phyloP scores from a whole-genome alignment of 164 flowering plant genomes.

The Tetracentron sinense region DNA sequence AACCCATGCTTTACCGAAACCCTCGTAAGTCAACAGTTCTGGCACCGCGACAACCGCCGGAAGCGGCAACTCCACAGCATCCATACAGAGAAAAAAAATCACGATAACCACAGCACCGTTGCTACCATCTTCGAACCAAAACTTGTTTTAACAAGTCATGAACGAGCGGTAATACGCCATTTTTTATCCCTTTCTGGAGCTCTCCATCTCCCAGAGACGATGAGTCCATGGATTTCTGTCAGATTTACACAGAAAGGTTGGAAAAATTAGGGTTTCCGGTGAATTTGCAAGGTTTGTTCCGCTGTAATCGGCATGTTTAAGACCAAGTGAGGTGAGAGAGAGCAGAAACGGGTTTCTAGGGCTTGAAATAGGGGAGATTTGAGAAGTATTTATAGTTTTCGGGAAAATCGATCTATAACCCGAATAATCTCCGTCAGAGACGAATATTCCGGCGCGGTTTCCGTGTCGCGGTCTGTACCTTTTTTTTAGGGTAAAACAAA shows the following conservation, averaged over 20 bases:
- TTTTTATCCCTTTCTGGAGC: conserved; percentile 8
- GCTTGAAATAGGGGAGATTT: conserved; percentile 4
- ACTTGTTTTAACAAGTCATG: neutral
- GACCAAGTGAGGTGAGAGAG: conserved; percentile 8
- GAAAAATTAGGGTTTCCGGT: neutral
- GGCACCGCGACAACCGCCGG: conserved; percentile 13
- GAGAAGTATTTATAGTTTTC: conserved; percentile 22
- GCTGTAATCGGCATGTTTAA: neutral
- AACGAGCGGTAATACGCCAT: neutral
- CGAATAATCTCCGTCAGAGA: conserved; percentile 13
- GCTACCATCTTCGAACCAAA: conserved; percentile 1
- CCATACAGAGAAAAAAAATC: conserved; percentile 9
- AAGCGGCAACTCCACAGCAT: conserved; percentile 15
- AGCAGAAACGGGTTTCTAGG: conserved; percentile 8
- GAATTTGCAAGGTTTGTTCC: neutral
- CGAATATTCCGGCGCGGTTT: conserved; percentile 28
- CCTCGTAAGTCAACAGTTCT: conserved; percentile 14
- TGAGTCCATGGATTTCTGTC: conserved; percentile 4
- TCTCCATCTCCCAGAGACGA: conserved; percentile 1
- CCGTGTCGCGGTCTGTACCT: no score
- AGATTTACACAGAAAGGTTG: neutral
- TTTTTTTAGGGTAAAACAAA: no score
- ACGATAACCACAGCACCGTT: neutral
- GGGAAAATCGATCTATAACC: conserved; percentile 13
- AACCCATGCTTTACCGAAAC: no score